A percentile compares a stretch with the other conserved stretches of the same genome.
phyloP scores from a whole-genome alignment of 768 basidiomycete genomes.

The Suillus spraguei region DNA sequence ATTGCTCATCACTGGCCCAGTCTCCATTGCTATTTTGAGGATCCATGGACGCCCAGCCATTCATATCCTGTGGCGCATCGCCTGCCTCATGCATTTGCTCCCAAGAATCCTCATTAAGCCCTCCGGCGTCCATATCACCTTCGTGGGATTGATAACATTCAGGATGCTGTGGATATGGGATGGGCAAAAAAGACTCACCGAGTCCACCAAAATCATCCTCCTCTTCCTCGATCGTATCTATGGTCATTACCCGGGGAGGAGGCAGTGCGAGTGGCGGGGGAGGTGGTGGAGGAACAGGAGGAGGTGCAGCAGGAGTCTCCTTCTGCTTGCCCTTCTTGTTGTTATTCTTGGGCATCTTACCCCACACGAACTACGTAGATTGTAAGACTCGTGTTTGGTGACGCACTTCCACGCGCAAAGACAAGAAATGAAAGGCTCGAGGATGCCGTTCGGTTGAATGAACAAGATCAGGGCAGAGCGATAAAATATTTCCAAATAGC shows the following conservation, averaged over 20 bases:
- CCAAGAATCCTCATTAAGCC: constrained; percentile 19
- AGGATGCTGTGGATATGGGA: constrained; percentile 3
- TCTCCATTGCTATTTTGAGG: constrained; percentile 27
- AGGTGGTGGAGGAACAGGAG: constrained; percentile 10
- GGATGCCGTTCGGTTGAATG: constrained; percentile 19
- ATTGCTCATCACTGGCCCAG: constrained; percentile 21
- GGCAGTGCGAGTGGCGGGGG: constrained; percentile 14
- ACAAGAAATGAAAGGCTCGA: constrained; percentile 33
- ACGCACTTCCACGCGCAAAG: constrained; percentile 29
- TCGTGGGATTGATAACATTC: constrained; percentile 2
- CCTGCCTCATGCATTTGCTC: constrained; percentile 31
- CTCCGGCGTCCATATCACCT: constrained; percentile 19
- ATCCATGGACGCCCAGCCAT: constrained; percentile 27
- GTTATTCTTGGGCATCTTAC: constrained; percentile 32
- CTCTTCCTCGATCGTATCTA: constrained; percentile 31
- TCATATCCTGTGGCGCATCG: constrained; percentile 17
- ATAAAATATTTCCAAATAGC: constrained; percentile 14
- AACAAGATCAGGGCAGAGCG: constrained; percentile 11
- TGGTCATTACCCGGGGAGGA: constrained; percentile 12
- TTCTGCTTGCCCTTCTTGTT: constrained; percentile 40
- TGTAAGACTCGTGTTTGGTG: constrained; percentile 26
- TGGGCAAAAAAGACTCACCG: constrained; percentile 20
- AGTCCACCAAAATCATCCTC: constrained; percentile 22
- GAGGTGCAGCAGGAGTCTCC: constrained; percentile 19
- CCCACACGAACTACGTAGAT: constrained; percentile 18